Evolutionary conservation across 177 flowering plant species (phyloP), one percentile per base, ranked within the genome.

Genomic region (Tripterygium wilfordii): DNA sequence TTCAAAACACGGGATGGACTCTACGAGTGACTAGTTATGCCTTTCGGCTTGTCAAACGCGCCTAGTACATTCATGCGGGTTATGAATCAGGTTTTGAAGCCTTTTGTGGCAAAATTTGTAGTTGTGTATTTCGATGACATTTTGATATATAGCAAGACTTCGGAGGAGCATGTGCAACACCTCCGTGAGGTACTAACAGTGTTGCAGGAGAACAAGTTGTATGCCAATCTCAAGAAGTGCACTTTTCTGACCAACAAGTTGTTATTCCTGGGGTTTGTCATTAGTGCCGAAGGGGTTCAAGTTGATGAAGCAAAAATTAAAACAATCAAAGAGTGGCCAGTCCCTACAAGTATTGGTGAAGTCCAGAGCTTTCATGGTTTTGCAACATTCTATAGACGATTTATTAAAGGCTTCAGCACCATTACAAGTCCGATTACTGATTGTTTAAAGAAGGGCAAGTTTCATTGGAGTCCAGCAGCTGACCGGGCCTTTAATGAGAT

Each of bases 1-100:
- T 51, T 51, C n/a, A 51, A 51, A 25, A 51, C 45, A 3, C 38
- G 28, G 27, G 16, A 25, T 37, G 33, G 45, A 18, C 19, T 20
- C 16, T n/a, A n/a, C n/a, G n/a, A n/a, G n/a, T n/a, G n/a, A n/a
- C n/a, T n/a, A n/a, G n/a, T n/a, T n/a, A n/a, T n/a, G n/a, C n/a
- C n/a, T n/a, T n/a, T n/a, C n/a, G n/a, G n/a, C n/a, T n/a, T n/a
- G n/a, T n/a, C n/a, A n/a, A n/a, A n/a, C n/a, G n/a, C n/a, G n/a
- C n/a, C n/a, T n/a, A n/a, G n/a, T n/a, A n/a, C n/a, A n/a, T n/a
- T n/a, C n/a, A 12, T 6, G 33, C 12, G 33, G 33, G 12, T 30
- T 12, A 30, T 30, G 33, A 7, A 12, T 30, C 33, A 30, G 33
- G 33, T 30, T 6, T 30, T 30, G 33, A 39, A 2, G 8, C n/a